phyloP scores from a whole-genome alignment of 495 filamentous ascomycete species.

The Sabuloglossum arenarium region DNA sequence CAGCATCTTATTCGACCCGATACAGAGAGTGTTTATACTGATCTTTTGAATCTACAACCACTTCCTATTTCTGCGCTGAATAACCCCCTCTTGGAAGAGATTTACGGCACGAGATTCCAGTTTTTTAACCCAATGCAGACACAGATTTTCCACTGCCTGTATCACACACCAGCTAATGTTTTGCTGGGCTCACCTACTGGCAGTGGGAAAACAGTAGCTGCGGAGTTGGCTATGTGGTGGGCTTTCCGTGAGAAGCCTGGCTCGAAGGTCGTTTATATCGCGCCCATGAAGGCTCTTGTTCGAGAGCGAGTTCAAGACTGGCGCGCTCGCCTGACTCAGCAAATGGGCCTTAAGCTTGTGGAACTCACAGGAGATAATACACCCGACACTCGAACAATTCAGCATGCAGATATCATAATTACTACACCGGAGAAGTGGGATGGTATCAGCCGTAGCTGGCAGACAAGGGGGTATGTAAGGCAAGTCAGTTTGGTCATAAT shows the following conservation, averaged over 20 bases:
- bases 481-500: conserved; percentile 95
- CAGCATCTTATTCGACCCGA: conserved; percentile 94
- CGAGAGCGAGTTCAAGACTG: conserved; percentile 94
- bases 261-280: conserved; percentile 97
- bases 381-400: conserved; percentile 83
- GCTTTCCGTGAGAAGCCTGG: conserved; percentile 89
- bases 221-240: conserved; percentile 99
- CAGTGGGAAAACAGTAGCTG: conserved; percentile 90
- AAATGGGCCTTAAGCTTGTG: conserved; percentile 78
- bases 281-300: conserved; percentile 96
- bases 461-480: conserved; percentile 85
- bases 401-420: conserved; percentile 92
- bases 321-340: conserved; percentile 59
- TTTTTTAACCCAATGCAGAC: conserved; percentile 99
- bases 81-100: conserved; percentile 65
- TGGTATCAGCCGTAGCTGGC: conserved; percentile 95
- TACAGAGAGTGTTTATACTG: conserved; percentile 92
- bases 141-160: conserved; percentile 89
- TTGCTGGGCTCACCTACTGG: conserved; percentile 93
- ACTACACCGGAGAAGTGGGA: conserved; percentile 99
- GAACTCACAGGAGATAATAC: conserved; percentile 98
- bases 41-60: conserved; percentile 79
- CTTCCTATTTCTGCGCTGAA: conserved; percentile 75
- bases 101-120: conserved; percentile 73
- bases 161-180: conserved; percentile 79